Base-by-base conservation (phyloP, 1,139 yeast species). In the Taphrina wiesneri region DNA sequence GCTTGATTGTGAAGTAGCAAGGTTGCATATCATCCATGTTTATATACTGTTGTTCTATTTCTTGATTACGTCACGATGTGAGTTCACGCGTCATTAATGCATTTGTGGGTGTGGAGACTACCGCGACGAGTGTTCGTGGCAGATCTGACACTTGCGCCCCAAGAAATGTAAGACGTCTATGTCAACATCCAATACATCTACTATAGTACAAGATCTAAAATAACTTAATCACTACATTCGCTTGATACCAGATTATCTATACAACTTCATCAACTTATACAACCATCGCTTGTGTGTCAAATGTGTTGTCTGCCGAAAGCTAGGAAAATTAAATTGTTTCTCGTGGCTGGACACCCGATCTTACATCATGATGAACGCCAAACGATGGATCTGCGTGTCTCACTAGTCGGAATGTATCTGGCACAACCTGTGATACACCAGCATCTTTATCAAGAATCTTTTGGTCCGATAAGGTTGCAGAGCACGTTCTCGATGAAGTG, bases 31-130 rank as follows among this genome's bases (percentile, higher is more conserved):
- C 9, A 19, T 11, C 13, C 13, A 17, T 17, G 9, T 6, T 53
- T 53, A 53, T 53, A 53, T 53, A 34, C 32, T 15, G 2, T n/a
- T 19, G 46, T 26, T 11, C 15, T 11, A 28, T n/a, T n/a, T 3
- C 5, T 11, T 7, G 59, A 25, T 54, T 54, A 54, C 49, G 49
- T 54, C 59, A 54, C 49, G 59, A 54, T 36, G 26, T 32, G 28
- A 32, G 28, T 30, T 32, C 9, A 25, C 56, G 49, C 46, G 59
- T 54, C 59, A 54, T 54, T 23, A 54, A 39, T 54, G 59, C 59
- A 54, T 54, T 54, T 54, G 59, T 17, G 59, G 59, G 11, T n/a
- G 15, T 15, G 54, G 6, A 39, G 36, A 26, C 3, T 13, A 49
- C 23, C 54, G 54, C 54, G 54, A 45, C 49, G 49, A 45, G 49